Base-by-base conservation (phyloP, 257 asterid species). In the Prunella vulgaris region DNA sequence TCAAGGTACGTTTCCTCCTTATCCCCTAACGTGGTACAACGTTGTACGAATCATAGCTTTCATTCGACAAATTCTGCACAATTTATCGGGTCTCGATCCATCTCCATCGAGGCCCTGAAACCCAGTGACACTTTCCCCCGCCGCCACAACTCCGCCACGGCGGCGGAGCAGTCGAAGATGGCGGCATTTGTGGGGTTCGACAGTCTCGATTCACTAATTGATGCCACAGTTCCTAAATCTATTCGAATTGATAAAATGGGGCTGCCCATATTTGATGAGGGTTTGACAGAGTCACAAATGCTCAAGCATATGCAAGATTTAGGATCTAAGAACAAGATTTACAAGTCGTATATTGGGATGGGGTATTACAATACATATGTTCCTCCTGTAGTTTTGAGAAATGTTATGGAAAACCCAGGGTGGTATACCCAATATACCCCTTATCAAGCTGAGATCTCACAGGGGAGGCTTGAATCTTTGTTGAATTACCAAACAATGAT, bases 371-470 rank as follows among this genome's bases (percentile, higher is more conserved):
- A 79, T 25, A 91, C 97, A 0, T 83, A 51, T 64, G 93, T 87
- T 0, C 97, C 97, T 2, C 95, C 96, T 52, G 97, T 91, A 20
- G 88, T 91, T 17, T 77, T 91, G 80, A 77, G 97, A 74, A 91
- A 91, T 54, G 75, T 91, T 0, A 71, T 87, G 91, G 97, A 91
- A 42, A 91, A 88, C 63, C 96, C 97, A 6, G 97, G 90, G 32
- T 91, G 97, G 97, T 91, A 91, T 70, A 91, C 97, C 61, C 96
- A 91, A 81, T 91, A 91, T 59, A 91, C 97, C 1, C 97, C 97
- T 14, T 91, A 91, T 51, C 96, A 91, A 78, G 97, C 96, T 54
- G 97, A 91, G 86, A 88, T 91, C 78, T 84, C 97, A 0, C 96
- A 91, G 64, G 97, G 97, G 28, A 82, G 97, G 51, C 93, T 91